Base-by-base conservation (phyloP, 768 basidiomycete species). In the Calocybe gangraenosa region DNA sequence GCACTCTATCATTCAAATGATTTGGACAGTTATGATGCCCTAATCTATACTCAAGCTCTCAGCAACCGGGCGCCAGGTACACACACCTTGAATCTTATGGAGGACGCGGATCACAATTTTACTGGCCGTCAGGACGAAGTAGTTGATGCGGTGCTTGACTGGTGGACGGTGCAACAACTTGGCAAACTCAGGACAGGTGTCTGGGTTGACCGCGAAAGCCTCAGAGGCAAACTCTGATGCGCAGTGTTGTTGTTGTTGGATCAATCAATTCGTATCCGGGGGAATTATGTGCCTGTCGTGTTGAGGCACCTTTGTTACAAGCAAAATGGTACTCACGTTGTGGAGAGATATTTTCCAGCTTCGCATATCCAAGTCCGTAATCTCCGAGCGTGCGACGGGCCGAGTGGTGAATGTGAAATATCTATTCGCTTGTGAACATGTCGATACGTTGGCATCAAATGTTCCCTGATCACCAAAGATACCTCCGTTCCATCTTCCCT, bases 81-180 rank as follows among this genome's bases (percentile, higher is more conserved):
- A 6, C 85, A 89, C 58, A 81, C 70, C 14, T 66, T 91, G 19
- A 75, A 82, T 57, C 66, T 84, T 19, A 65, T 88, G 31, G 89
- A 91, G 59, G 75, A 74, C 35, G 85, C 82, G 7, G 87, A 89
- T 65, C 89, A 91, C 58, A 91, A 90, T 62, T 85, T 82, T 54
- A 80, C 78, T 18, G 79, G 82, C 18, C 74, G 75, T 44, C 76
- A 79, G 50, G 83, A 86, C 44, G 78, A 86, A 40, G 71, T 91
- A 11, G 79, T 86, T 15, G 75, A 76, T 28, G 70, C 72, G 22
- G 79, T 92, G 43, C 61, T 87, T 20, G 77, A 78, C 31, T 92
- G 88, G 88, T 80, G 76, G 73, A 65, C 69, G 15, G 61, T 65
- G 32, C 68, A 72, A 25, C 55, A 70, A 45, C 63, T 62, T n/a